Base-by-base conservation (phyloP, 176 grass and related monocot genomes). In the Olyra latifolia region DNA sequence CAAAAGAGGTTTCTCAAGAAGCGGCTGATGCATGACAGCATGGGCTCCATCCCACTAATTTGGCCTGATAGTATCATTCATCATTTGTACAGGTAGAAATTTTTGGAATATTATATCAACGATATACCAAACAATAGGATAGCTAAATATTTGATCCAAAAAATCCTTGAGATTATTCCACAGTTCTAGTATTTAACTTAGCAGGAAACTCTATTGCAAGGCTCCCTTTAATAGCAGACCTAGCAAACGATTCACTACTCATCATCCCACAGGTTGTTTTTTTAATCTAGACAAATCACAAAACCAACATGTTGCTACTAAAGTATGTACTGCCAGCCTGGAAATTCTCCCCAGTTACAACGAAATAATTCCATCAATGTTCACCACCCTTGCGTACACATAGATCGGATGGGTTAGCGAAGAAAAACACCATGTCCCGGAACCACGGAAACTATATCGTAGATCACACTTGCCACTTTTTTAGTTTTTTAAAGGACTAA, bases 31-130 rank as follows among this genome's bases (percentile, higher is more conserved):
- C 24, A 27, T 70, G 24, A 46, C 29, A 71, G 14, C 68, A 49
- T 48, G 68, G 14, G 24, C 8, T 71, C 24, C 43, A 48, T 27
- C 62, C 15, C 46, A 54, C 47, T 12, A 3, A 20, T 79, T 54
- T 66, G 62, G 75, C 29, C 49, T 66, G 76, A 41, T 79, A 67
- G 24, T 47, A 38, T 46, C 43, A 64, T 52, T n/a, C 28, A 25
- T 41, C 30, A 66, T 64, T 40, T 66, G 12, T 79, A 52, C 6
- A n/a, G 62, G 7, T 66, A 54, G 32, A 66, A 7, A 47, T 41
- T 66, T 79, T 16, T 38, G 45, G 29, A 79, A 66, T 66, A n/a
- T 7, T 66, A 25, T 50, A 66, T 24, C n/a, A 17, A 52, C 2
- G 12, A 39, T 79, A 79, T 39, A 52, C 61, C 30, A 53, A 66